These are phyloP conservation scores for Emericellopsis atlantica DNA, from an alignment of 2,329 filamentous ascomycete species.

Conservation along the genomic window DNA sequence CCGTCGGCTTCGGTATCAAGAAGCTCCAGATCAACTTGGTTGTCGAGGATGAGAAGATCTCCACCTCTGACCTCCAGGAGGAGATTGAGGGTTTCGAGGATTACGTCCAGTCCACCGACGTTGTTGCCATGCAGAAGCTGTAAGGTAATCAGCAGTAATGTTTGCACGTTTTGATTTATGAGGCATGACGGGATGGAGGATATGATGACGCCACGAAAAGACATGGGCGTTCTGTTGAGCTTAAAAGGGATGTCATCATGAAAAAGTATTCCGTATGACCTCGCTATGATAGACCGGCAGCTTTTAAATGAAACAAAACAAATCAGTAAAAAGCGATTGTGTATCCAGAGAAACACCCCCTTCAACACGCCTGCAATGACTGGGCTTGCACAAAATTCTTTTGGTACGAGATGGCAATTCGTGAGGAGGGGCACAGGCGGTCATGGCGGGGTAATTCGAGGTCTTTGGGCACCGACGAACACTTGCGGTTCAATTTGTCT, in stretches of 20 bases:
- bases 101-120: conserved; percentile 87
- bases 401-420: too few species aligned
- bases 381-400: too few species aligned
- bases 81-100: conserved; percentile 78
- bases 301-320: background rate
- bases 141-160: conserved; percentile 32
- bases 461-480: too few species aligned
- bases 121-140: conserved; percentile 87
- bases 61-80: conserved; percentile 74
- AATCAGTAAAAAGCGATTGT: background rate
- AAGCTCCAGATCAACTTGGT: conserved; percentile 99
- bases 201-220: conserved; percentile 2
- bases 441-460: too few species aligned
- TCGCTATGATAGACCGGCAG: conserved; percentile 1
- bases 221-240: background rate
- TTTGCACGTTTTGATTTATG: conserved; percentile 3
- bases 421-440: background rate
- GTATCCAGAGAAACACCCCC: background rate
- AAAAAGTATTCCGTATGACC: background rate
- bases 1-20: conserved; percentile 95
- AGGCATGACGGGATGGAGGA: conserved; percentile 2
- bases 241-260: conserved; percentile 1
- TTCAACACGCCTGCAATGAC: too few species aligned
- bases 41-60: conserved; percentile 94
- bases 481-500: too few species aligned